phyloP scores from a whole-genome alignment of 805 yeast genomes.

The Metschnikowia reukaufii region DNA sequence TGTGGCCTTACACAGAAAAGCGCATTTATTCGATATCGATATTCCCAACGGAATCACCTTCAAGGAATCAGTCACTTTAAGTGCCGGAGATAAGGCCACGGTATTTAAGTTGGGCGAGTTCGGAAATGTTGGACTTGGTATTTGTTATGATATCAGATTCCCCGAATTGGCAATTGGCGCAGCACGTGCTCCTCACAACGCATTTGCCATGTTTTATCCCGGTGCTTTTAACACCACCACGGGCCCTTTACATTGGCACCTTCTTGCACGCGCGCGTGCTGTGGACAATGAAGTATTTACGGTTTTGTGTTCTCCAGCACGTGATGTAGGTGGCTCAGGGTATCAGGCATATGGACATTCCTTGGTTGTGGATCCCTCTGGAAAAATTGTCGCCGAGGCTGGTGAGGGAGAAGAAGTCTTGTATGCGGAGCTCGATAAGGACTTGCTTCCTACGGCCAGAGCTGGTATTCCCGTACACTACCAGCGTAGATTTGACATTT shows the following conservation, averaged over 20 bases:
- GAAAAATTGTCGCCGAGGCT: slow-evolving; percentile 64
- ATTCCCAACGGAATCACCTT: slow-evolving; percentile 90
- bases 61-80: slow-evolving; percentile 72
- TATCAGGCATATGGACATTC: slow-evolving; percentile 72
- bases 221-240: slow-evolving; percentile 85
- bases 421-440: slow-evolving; percentile 71
- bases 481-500: slow-evolving; percentile 73
- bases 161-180: slow-evolving; percentile 75
- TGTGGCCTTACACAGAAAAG: slow-evolving; percentile 87
- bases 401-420: slow-evolving; percentile 77
- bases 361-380: slow-evolving; percentile 61
- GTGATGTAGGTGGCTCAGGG: slow-evolving; percentile 56
- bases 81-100: slow-evolving; percentile 82
- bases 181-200: slow-evolving; percentile 56
- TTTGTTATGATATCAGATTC: slow-evolving; percentile 78
- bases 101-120: slow-evolving; percentile 60
- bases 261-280: slow-evolving; percentile 70
- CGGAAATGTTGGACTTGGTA: slow-evolving; percentile 69
- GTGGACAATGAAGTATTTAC: slow-evolving; percentile 62
- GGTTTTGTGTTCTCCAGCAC: slow-evolving; percentile 83
- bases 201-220: slow-evolving; percentile 78
- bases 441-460: slow-evolving; percentile 55
- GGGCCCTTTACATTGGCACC: slow-evolving; percentile 82
- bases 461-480: slow-evolving; percentile 63
- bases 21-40: slow-evolving; percentile 87